Evolutionary conservation across 192 early-diverging fungal genomes (phyloP).

Genomic region (Nowakowskiella sp.): DNA sequence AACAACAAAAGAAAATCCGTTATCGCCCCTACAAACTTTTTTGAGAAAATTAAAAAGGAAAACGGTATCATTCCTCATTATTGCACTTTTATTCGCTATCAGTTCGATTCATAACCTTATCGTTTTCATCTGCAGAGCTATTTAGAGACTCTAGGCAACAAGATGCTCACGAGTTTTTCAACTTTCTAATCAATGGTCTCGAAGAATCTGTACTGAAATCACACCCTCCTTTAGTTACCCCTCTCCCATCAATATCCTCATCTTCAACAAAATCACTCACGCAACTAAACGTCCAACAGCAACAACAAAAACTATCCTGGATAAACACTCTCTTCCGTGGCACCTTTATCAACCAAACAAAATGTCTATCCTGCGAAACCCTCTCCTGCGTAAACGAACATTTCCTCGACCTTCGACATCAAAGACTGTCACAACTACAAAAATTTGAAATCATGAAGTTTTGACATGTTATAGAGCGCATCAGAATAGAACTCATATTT

Average conservation of each 20-base stretch:
- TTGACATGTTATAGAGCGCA: too few relatives aligned
- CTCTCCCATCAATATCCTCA: too few relatives aligned
- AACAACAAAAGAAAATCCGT: constrained; percentile 79
- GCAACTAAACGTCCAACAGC: too few relatives aligned
- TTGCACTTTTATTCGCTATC: constrained; percentile 1
- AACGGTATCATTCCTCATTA: constrained; percentile 56
- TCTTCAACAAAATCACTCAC: too few relatives aligned
- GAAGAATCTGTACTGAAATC: constrained; percentile 75
- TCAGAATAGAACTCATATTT: too few relatives aligned
- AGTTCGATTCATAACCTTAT: neutral
- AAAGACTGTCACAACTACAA: too few relatives aligned
- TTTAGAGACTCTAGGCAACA: constrained; percentile 93
- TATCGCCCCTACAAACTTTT: constrained; percentile 75
- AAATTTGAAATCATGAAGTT: too few relatives aligned
- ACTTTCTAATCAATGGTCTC: constrained; percentile 87
- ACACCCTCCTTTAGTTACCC: too few relatives aligned
- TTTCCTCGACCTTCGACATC: constrained; percentile 95
- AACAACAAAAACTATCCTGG: too few relatives aligned
- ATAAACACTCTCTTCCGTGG: constrained; percentile 96
- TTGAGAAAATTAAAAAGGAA: constrained; percentile 82
- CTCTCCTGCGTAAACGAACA: constrained; percentile 61
- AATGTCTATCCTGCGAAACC: constrained; percentile 93
- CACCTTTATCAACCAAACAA: constrained; percentile 89
- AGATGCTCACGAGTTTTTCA: constrained; percentile 97
- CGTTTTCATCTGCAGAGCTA: constrained; percentile 52